Percentiles rank a stretch among this genome's conserved stretches.
Evolutionary conservation across 768 basidiomycete genomes (phyloP).

Genomic region (Lentinula raphanica): DNA sequence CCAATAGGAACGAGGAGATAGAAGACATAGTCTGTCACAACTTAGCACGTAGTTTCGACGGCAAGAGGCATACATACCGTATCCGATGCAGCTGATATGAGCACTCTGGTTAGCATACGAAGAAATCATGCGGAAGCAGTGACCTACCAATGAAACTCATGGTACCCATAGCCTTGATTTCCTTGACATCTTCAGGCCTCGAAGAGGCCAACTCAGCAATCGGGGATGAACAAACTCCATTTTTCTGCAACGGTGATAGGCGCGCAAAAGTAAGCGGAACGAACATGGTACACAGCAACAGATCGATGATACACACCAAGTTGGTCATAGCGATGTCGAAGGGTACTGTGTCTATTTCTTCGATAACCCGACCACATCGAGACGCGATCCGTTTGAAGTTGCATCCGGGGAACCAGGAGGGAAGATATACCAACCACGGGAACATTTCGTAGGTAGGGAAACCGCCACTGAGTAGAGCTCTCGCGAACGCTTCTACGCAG

Average conservation of each 20-base stretch:
- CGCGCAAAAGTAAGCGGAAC: not conserved
- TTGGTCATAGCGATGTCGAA: not conserved
- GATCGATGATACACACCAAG: not conserved
- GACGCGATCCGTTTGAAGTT: slow-evolving; percentile 21
- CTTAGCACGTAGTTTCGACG: not conserved
- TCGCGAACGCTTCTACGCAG: not conserved
- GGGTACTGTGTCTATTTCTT: not conserved
- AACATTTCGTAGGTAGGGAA: slow-evolving; percentile 16
- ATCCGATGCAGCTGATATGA: not conserved
- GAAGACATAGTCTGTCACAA: slow-evolving; percentile 18
- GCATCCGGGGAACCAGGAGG: slow-evolving; percentile 25
- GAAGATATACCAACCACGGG: slow-evolving; percentile 23
- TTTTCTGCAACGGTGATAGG: too few relatives aligned
- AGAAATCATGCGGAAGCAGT: not conserved
- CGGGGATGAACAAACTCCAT: not conserved
- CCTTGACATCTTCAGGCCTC: slow-evolving; percentile 12
- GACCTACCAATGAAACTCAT: not conserved
- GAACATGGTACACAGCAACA: not conserved
- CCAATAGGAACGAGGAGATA: slow-evolving; percentile 20
- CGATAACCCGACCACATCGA: not conserved
- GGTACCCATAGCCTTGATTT: slow-evolving; percentile 12
- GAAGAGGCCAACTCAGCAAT: not conserved
- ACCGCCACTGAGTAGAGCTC: not conserved
- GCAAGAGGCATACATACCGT: not conserved
- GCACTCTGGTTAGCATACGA: not conserved